Percentiles rank a stretch among this genome's conserved stretches.
phyloP scores from a whole-genome alignment of 192 early-diverging fungal species.

The Gaertneriomyces semiglobifer region DNA sequence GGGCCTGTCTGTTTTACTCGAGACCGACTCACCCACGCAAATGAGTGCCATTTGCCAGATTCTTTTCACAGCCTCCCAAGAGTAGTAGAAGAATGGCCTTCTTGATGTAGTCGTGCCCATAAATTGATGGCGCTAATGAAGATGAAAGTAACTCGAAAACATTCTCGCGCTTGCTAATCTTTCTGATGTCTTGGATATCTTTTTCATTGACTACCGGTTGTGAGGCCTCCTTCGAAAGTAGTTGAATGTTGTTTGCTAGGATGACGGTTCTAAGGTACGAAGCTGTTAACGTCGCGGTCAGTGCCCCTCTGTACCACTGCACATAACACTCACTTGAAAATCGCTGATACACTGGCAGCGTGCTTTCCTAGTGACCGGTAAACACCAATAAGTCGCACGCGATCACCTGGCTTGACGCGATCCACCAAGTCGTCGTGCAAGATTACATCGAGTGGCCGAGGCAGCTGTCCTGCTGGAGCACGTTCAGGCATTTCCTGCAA shows the following conservation, averaged over 20 bases:
- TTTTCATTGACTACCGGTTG: constrained; percentile 70
- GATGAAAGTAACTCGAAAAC: constrained; percentile 78
- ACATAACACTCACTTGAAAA: constrained; percentile 64
- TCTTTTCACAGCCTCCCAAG: constrained; percentile 91
- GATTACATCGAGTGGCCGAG: constrained; percentile 89
- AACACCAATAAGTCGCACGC: constrained; percentile 89
- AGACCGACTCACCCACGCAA: constrained; percentile 69
- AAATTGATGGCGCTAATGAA: constrained; percentile 81
- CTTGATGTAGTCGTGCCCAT: constrained; percentile 64
- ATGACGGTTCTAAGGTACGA: constrained; percentile 70
- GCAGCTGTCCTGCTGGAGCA: constrained; percentile 88
- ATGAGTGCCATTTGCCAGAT: constrained; percentile 90
- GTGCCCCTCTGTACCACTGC: not conserved
- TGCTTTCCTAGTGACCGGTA: constrained; percentile 86
- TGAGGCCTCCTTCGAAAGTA: constrained; percentile 69
- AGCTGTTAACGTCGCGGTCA: not conserved
- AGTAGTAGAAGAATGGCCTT: constrained; percentile 78
- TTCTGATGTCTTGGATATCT: constrained; percentile 84
- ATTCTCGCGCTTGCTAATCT: constrained; percentile 66
- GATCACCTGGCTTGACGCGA: constrained; percentile 92
- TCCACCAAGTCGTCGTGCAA: constrained; percentile 97
- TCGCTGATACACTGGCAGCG: constrained; percentile 70
- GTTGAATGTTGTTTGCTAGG: constrained; percentile 78
- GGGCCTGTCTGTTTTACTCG: not conserved
- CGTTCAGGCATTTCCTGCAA: constrained; percentile 99